Conservation (phyloP, 1,284 basidiomycete species). For the Meripilus lineatus region DNA sequence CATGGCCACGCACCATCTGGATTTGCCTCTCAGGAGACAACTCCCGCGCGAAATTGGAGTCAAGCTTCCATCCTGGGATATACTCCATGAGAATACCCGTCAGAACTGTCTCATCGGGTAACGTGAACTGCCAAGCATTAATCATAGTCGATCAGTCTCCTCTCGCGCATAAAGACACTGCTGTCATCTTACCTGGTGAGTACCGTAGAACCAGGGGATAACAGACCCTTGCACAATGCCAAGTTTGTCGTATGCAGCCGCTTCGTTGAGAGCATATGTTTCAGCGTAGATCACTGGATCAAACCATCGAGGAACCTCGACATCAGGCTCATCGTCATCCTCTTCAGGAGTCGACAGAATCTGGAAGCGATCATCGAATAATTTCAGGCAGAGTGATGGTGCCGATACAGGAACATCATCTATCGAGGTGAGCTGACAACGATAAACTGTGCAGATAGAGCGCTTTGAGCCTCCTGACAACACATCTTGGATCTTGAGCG, state of each 20-base stretch:
- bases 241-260: slow-evolving; percentile 1
- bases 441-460: slow-evolving; percentile 2
- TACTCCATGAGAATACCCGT: slow-evolving; percentile 5
- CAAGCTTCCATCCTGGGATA: slow-evolving; percentile 1
- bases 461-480: slow-evolving; percentile 3
- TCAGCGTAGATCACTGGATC: not conserved
- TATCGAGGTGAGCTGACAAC: not conserved
- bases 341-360: slow-evolving; percentile 28
- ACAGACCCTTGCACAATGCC: not conserved
- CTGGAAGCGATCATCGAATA: slow-evolving; percentile 1
- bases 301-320: slow-evolving; percentile 30
- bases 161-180: not conserved
- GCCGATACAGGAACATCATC: not conserved
- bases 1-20: not conserved
- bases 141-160: not conserved
- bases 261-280: not conserved
- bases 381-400: not conserved
- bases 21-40: not conserved
- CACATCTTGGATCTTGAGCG: slow-evolving; percentile 3
- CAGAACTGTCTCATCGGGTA: not conserved
- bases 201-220: not conserved
- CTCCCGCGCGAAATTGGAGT: not conserved
- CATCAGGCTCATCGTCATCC: slow-evolving; percentile 31
- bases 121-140: slow-evolving; percentile 1
- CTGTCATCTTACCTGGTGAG: not conserved